Percentiles rank a stretch among this genome's conserved stretches.
Evolutionary conservation across 257 asterid genomes (phyloP).

Genomic region (Fraxinus pennsylvanica): DNA sequence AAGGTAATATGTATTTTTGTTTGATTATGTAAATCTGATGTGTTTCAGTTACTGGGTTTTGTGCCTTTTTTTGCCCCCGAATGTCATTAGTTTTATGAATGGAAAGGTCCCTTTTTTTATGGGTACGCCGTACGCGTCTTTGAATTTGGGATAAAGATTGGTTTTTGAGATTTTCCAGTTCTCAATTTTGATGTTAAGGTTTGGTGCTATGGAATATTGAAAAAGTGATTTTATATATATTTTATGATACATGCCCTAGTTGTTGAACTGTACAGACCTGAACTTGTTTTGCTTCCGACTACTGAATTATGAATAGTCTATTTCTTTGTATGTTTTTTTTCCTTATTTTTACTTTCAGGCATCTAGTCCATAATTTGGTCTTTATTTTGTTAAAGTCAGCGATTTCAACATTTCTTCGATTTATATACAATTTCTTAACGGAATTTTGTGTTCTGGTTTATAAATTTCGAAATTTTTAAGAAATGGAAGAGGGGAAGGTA

Average conservation of each 20-base stretch:
- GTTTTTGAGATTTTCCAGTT: not conserved
- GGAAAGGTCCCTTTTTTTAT: not conserved
- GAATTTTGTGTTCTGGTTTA: not conserved
- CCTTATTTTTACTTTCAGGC: not conserved
- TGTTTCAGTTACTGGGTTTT: constrained; percentile 10
- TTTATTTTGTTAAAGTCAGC: not conserved
- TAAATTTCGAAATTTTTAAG: constrained; percentile 31
- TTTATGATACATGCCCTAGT: constrained; percentile 7
- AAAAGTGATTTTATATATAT: not conserved
- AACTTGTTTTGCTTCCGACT: constrained; percentile 3
- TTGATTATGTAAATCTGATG: constrained; percentile 9
- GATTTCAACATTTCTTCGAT: not conserved
- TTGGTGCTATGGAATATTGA: not conserved
- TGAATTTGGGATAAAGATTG: constrained; percentile 1
- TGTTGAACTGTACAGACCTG: not conserved
- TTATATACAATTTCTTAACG: not conserved
- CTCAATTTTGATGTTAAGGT: not conserved
- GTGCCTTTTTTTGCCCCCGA: too few species aligned
- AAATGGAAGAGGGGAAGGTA: constrained; percentile 73
- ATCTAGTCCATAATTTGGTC: constrained; percentile 15
- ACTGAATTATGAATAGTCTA: not conserved
- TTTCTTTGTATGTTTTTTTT: not conserved
- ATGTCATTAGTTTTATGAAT: too few species aligned
- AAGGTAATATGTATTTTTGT: constrained; percentile 22
- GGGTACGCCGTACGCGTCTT: constrained; percentile 21